Evolutionary conservation across 2,329 filamentous ascomycete species (phyloP), one percentile per base, ranked within the genome.

Genomic region (Colletotrichum eremochloae): DNA sequence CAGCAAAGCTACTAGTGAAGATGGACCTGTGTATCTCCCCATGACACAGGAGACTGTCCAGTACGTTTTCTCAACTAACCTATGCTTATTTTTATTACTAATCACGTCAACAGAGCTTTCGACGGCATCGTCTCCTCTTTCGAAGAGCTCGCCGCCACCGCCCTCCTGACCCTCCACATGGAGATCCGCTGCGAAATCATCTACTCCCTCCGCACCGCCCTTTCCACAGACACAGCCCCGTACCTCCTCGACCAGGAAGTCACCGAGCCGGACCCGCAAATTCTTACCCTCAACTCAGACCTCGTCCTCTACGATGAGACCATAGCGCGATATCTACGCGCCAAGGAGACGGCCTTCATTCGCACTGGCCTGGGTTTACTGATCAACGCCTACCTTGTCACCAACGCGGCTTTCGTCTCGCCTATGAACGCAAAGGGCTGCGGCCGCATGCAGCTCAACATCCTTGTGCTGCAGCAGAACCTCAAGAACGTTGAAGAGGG

Each of bases 391-490:
- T 93, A 93, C 78, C 90, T 98, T 3, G 90, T 98, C 48, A 85
- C 90, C 72, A 93, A 93, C 74, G 90, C 91, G 1, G 84, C 87
- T 24, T 88, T 89, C 78, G 93, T 96, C 56, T 90, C 91, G 62
- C 91, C 92, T 9, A 96, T 99, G 91, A 98, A 99, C 80, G 85
- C 84, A 48, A 90, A 93, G 76, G 96, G 96, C 53, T 94, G 92
- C 72, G 90, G 91, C n/a, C 90, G 95, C 48, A 95, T 99, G 90
- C 92, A 95, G 80, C 90, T 98, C 78, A 97, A 99, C 80, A 94
- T 98, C 61, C 88, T 98, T 33, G 96, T 99, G 52, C 86, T 99
- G 63, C 96, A 98, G 82, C 96, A 99, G 80, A 98, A 97, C 78
- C 89, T 99, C 67, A 97, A 97, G 84, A 97, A 97, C 76, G 92